A percentile compares a stretch with the other conserved stretches of the same genome.
Conservation (phyloP, 129 eudicot genomes). For the Flaveria brownii region DNA sequence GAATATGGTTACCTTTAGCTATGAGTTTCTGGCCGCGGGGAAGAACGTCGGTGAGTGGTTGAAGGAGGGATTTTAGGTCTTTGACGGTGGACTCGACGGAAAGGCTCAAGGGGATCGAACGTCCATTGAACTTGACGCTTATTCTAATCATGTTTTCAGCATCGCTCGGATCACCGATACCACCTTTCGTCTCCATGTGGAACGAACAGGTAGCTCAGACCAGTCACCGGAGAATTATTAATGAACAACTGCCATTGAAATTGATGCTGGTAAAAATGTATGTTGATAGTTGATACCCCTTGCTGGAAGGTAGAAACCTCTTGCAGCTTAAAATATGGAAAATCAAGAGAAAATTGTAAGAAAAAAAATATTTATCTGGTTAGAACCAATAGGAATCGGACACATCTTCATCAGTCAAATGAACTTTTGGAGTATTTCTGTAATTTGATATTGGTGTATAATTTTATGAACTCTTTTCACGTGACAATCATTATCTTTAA, state of each 20-base stretch:
- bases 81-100: conserved; percentile 57
- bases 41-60: conserved; percentile 86
- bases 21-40: conserved; percentile 98
- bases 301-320: too few species aligned
- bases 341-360: too few species aligned
- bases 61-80: conserved; percentile 73
- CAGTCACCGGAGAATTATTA: not conserved
- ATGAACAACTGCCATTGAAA: not conserved
- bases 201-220: not conserved
- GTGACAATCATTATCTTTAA: too few species aligned
- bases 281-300: too few species aligned
- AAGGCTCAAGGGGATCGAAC: conserved; percentile 59
- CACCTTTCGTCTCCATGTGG: conserved; percentile 35
- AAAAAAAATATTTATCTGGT: too few species aligned
- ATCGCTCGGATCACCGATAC: too few species aligned
- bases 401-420: too few species aligned
- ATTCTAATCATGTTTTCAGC: conserved; percentile 21
- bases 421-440: too few species aligned
- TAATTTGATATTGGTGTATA: too few species aligned
- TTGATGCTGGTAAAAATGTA: not conserved
- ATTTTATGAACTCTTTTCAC: too few species aligned
- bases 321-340: too few species aligned
- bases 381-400: too few species aligned
- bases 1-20: conserved; percentile 53
- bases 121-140: conserved; percentile 68